These are phyloP conservation scores for Cyberlindnera subsufficiens DNA, from an alignment of 805 yeast species.

Conservation along the genomic window DNA sequence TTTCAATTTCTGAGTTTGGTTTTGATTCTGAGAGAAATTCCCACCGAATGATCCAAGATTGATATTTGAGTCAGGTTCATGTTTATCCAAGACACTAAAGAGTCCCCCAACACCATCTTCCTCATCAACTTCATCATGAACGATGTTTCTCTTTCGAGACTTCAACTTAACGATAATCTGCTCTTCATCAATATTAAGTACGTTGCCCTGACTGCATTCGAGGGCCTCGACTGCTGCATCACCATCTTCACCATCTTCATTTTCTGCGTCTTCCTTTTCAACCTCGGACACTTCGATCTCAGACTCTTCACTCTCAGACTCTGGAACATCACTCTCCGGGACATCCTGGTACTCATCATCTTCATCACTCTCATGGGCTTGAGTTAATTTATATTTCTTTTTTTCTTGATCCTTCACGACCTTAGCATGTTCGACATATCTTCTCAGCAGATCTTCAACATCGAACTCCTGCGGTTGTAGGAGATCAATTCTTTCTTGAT, in stretches of 20 bases:
- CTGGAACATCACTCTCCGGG: constrained; percentile 20
- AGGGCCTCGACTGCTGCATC: not conserved
- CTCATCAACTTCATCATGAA: constrained; percentile 14
- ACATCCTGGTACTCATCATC: constrained; percentile 13
- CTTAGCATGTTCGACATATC: constrained; percentile 18
- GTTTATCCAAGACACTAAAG: not conserved
- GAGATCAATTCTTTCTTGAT: constrained; percentile 30
- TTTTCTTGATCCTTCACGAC: constrained; percentile 29
- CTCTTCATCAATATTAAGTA: constrained; percentile 1
- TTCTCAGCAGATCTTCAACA: constrained; percentile 19
- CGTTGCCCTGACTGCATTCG: constrained; percentile 9
- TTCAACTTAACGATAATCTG: constrained; percentile 3
- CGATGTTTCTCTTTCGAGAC: constrained; percentile 7
- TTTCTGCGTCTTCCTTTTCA: constrained; percentile 12
- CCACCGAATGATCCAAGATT: constrained; percentile 23
- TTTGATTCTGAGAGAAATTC: constrained; percentile 12
- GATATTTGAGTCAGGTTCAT: constrained; percentile 3
- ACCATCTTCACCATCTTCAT: constrained; percentile 3
- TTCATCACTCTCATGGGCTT: constrained; percentile 7
- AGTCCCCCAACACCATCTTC: constrained; percentile 6
- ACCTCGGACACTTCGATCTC: too few species aligned
- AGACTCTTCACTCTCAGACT: constrained; percentile 14
- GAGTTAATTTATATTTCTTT: constrained; percentile 15
- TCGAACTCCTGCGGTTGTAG: constrained; percentile 15
- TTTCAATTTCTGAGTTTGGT: constrained; percentile 10